These are phyloP conservation scores for Capronia americana DNA, from an alignment of 2,329 filamentous ascomycete genomes.

Conservation along the genomic window DNA sequence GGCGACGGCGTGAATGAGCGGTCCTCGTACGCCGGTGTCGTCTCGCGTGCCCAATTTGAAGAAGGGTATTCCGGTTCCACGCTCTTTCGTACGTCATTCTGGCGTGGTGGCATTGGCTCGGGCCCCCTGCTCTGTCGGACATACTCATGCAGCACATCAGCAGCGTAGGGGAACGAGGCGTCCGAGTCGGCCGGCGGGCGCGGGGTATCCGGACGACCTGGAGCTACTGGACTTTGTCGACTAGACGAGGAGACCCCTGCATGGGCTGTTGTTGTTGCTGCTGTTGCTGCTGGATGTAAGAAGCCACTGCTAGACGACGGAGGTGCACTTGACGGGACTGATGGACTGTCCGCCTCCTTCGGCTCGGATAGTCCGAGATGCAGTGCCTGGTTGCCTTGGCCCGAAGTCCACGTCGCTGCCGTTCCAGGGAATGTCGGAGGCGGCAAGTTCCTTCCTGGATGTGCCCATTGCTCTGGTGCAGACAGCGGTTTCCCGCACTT, in stretches of 20 bases:
- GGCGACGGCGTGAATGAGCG: slow-evolving; percentile 35
- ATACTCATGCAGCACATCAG: slow-evolving; percentile 20
- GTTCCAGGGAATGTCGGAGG: background rate
- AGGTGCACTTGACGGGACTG: background rate
- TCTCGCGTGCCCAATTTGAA: slow-evolving; percentile 26
- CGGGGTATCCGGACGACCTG: slow-evolving; percentile 26
- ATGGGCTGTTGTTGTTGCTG: background rate
- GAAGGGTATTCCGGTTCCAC: slow-evolving; percentile 31
- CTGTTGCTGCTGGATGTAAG: background rate
- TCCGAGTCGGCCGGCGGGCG: slow-evolving; percentile 16
- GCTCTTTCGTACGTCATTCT: slow-evolving; percentile 29
- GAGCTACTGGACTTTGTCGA: background rate
- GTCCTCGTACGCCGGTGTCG: slow-evolving; percentile 34
- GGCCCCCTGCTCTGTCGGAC: slow-evolving; percentile 28
- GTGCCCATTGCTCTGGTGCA: background rate
- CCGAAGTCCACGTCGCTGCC: background rate
- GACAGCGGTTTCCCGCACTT: background rate
- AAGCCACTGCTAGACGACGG: background rate
- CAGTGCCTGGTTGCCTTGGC: background rate
- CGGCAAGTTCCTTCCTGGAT: background rate
- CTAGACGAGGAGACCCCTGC: background rate
- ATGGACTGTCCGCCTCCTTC: background rate
- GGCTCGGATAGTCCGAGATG: background rate
- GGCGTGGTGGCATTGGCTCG: slow-evolving; percentile 13
- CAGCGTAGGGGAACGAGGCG: slow-evolving; percentile 8